A percentile compares a stretch with the other conserved stretches of the same genome.
Evolutionary conservation across 768 basidiomycete genomes (phyloP).

Genomic region (Russula olivacea): DNA sequence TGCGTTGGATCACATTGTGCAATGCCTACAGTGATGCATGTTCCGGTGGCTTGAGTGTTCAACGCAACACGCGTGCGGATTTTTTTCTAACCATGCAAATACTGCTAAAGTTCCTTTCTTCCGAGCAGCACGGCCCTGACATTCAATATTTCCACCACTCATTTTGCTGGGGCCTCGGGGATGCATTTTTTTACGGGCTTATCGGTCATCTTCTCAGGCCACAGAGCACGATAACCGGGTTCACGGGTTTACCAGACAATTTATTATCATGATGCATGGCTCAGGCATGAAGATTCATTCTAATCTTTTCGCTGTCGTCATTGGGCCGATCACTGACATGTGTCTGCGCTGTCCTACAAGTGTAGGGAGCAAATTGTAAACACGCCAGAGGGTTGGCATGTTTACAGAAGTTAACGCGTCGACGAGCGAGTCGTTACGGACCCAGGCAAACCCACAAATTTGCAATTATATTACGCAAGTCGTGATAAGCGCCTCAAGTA

Average conservation of each 20-base stretch:
- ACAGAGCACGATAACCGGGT: neutral
- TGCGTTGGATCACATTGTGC: too few species aligned
- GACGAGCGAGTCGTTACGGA: neutral
- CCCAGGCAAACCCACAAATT: neutral
- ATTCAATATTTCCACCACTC: too few species aligned
- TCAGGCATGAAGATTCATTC: too few species aligned
- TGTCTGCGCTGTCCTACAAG: too few species aligned
- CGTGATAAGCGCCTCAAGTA: neutral
- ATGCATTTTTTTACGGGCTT: neutral
- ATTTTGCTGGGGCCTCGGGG: neutral
- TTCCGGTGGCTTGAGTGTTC: neutral
- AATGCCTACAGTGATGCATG: too few species aligned
- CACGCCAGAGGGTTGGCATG: too few species aligned
- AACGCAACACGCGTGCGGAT: neutral
- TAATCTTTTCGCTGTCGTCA: too few species aligned
- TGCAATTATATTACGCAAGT: neutral
- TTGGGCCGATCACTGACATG: too few species aligned
- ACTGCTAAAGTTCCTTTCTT: neutral
- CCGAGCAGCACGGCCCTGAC: neutral
- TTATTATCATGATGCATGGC: neutral
- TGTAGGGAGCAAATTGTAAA: too few species aligned
- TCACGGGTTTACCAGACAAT: neutral
- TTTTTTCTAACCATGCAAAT: neutral
- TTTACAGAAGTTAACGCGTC: too few species aligned
- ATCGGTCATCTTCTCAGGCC: neutral